Evolutionary conservation across 176 grass and related monocot species (phyloP).

Genomic region (Oryza longistaminata): DNA sequence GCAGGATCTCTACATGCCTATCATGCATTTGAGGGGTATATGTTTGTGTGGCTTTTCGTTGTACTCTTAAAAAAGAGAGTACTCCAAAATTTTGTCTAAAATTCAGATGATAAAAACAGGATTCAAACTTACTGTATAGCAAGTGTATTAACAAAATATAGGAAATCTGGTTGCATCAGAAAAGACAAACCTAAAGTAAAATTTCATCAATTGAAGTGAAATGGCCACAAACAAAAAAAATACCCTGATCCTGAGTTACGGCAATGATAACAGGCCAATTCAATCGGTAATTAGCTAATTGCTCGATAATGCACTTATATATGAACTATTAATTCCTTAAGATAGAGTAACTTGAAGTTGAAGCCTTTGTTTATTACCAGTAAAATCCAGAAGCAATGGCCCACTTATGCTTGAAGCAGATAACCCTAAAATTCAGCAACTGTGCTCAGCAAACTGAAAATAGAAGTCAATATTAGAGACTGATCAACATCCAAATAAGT

Average conservation of each 20-base stretch:
- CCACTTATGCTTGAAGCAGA: neutral
- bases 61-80: neutral
- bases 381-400: constrained; percentile 16
- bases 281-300: no score
- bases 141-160: constrained; percentile 14
- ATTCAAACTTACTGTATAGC: neutral
- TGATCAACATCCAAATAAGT: neutral
- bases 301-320: neutral
- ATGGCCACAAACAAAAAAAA: neutral
- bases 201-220: neutral
- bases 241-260: neutral
- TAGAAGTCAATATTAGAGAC: constrained; percentile 19
- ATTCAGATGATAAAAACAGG: neutral
- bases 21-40: neutral
- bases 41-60: neutral
- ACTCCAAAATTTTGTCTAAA: neutral
- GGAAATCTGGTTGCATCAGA: neutral
- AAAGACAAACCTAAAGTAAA: neutral
- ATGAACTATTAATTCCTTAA: neutral
- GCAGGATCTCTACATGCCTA: neutral
- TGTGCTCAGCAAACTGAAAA: constrained; percentile 27
- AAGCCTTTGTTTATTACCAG: constrained; percentile 28
- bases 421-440: constrained; percentile 11
- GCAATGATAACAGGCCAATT: neutral
- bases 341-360: constrained; percentile 11